Conservation (phyloP, 257 asterid species). For the Forsythia suspensa region DNA sequence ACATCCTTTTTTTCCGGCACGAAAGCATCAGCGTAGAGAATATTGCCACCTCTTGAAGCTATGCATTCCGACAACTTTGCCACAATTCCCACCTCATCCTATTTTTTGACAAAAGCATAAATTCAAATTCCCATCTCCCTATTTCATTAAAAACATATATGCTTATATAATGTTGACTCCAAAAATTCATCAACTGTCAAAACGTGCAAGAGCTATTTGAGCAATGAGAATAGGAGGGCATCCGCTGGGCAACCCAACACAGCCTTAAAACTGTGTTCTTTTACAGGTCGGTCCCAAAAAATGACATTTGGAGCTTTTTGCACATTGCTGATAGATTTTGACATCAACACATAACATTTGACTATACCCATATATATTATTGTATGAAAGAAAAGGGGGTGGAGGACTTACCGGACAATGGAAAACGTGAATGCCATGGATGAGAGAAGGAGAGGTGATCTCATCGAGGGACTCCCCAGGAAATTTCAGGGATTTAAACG, state of each 20-base stretch:
- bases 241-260: too few relatives aligned
- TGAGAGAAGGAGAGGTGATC: slow-evolving; percentile 54
- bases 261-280: too few relatives aligned
- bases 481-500: slow-evolving; percentile 45
- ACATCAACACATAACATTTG: too few relatives aligned
- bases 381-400: too few relatives aligned
- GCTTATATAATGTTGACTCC: not conserved
- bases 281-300: too few relatives aligned
- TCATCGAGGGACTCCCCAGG: slow-evolving; percentile 43
- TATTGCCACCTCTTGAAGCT: slow-evolving; percentile 90
- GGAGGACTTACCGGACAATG: slow-evolving; percentile 68
- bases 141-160: not conserved
- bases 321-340: too few relatives aligned
- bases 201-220: too few relatives aligned
- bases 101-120: slow-evolving; percentile 14
- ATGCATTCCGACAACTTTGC: slow-evolving; percentile 89
- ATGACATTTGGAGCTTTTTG: too few relatives aligned
- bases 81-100: slow-evolving; percentile 95
- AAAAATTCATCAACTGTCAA: too few relatives aligned
- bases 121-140: slow-evolving; percentile 12
- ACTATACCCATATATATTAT: too few relatives aligned
- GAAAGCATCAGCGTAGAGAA: slow-evolving; percentile 83
- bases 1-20: slow-evolving; percentile 82
- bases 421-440: slow-evolving; percentile 88
- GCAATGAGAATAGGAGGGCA: too few relatives aligned